Evolutionary conservation across 495 filamentous ascomycete species (phyloP).

Genomic region (Penicillium cosmopolitanum): DNA sequence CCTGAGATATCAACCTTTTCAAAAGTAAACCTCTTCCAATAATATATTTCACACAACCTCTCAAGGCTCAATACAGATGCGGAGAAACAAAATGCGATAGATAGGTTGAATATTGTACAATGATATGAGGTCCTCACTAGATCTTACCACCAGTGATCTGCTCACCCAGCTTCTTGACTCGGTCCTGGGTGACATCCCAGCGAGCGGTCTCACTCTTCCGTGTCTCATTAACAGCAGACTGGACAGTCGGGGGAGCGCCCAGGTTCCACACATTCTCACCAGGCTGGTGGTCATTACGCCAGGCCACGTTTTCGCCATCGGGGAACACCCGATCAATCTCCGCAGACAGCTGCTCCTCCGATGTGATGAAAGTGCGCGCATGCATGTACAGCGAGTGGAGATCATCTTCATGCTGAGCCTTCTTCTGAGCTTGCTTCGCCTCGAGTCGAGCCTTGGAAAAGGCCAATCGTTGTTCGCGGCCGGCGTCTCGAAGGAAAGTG

Average conservation of each 20-base stretch:
- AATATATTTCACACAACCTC: conserved; percentile 9
- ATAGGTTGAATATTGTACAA: conserved; percentile 36
- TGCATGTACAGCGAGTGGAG: conserved; percentile 68
- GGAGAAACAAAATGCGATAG: conserved; percentile 23
- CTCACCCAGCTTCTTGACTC: conserved; percentile 68
- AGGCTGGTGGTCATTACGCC: conserved; percentile 43
- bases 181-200: conserved; percentile 54
- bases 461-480: conserved; percentile 49
- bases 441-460: conserved; percentile 45
- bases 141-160: conserved; percentile 72
- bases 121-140: conserved; percentile 32
- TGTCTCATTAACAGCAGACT: conserved; percentile 36
- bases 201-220: conserved; percentile 37
- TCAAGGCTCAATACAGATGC: conserved; percentile 11
- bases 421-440: conserved; percentile 40
- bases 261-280: conserved; percentile 63
- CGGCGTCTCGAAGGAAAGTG: conserved; percentile 48
- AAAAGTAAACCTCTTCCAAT: too few relatives aligned
- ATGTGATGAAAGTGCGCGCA: conserved; percentile 66
- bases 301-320: conserved; percentile 52
- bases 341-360: conserved; percentile 60
- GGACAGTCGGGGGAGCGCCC: conserved; percentile 55
- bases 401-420: conserved; percentile 44
- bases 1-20: too few relatives aligned
- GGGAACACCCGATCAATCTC: conserved; percentile 65